Conservation (phyloP, 352 stramenopile species). For the Saprolegnia parasitica region DNA sequence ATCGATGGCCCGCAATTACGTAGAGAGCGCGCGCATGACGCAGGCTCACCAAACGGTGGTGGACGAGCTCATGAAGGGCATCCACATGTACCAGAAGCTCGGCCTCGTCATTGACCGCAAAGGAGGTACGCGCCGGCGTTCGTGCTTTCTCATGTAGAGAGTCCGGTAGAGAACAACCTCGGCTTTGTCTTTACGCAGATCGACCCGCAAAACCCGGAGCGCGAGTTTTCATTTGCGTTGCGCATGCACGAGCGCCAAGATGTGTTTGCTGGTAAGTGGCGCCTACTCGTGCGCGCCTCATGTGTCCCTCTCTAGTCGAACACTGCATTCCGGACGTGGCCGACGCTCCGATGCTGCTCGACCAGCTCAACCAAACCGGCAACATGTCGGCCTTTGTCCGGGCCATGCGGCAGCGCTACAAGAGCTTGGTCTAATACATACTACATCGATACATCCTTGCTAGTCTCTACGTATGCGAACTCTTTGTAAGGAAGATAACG, state of each 20-base stretch:
- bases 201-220: slow-evolving; percentile 44
- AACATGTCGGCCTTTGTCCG: slow-evolving; percentile 74
- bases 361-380: slow-evolving; percentile 53
- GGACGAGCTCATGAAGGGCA: slow-evolving; percentile 50
- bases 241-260: slow-evolving; percentile 56
- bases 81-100: slow-evolving; percentile 62
- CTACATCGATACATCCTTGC: neutral
- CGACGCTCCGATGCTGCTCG: slow-evolving; percentile 44
- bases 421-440: slow-evolving; percentile 33
- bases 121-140: slow-evolving; percentile 35
- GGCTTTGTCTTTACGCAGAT: slow-evolving; percentile 68
- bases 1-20: neutral
- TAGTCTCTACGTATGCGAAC: too few species aligned
- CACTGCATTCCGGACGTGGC: slow-evolving; percentile 53
- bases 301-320: slow-evolving; percentile 39
- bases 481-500: too few species aligned
- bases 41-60: slow-evolving; percentile 14
- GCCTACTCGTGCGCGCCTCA: neutral
- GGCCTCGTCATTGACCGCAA: slow-evolving; percentile 65
- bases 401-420: slow-evolving; percentile 74
- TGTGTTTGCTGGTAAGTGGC: slow-evolving; percentile 48
- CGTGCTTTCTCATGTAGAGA: slow-evolving; percentile 7
- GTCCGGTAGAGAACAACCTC: slow-evolving; percentile 48
- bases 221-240: slow-evolving; percentile 69
- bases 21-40: slow-evolving; percentile 4